These are phyloP conservation scores for Pythium sp. DNA, from an alignment of 352 stramenopile species.

Conservation along the genomic window DNA sequence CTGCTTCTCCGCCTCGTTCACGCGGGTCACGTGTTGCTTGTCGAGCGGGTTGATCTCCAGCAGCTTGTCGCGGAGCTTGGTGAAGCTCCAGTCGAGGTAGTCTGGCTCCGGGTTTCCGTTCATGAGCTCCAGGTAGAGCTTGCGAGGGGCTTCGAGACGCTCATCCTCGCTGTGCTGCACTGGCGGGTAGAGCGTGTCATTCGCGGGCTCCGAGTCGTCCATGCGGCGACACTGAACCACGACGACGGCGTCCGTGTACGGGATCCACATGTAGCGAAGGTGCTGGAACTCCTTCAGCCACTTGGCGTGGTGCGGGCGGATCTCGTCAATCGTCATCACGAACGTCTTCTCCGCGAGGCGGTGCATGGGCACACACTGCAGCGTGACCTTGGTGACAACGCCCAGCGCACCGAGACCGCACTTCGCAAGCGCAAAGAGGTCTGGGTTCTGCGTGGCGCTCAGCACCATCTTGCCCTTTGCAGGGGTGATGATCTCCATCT, in stretches of 20 bases:
- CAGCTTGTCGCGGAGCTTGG: conserved; percentile 81
- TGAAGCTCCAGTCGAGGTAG: conserved; percentile 80
- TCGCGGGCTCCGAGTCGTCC: conserved; percentile 39
- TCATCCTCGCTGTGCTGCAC: conserved; percentile 50
- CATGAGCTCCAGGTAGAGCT: conserved; percentile 77
- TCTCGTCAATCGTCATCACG: conserved; percentile 87
- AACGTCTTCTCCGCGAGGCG: conserved; percentile 93
- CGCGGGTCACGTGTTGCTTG: conserved; percentile 90
- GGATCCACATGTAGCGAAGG: conserved; percentile 99
- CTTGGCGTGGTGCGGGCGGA: conserved; percentile 71
- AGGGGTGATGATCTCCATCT: conserved; percentile 95
- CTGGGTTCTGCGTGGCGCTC: conserved; percentile 64
- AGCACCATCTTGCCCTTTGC: conserved; percentile 89
- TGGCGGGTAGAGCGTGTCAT: conserved; percentile 41
- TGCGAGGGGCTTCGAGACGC: conserved; percentile 69
- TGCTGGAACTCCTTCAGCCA: conserved; percentile 84
- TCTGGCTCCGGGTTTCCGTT: conserved; percentile 53
- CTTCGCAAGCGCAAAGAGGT: conserved; percentile 91
- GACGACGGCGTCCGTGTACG: conserved; percentile 94
- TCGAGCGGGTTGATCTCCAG: conserved; percentile 86
- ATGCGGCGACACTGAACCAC: conserved; percentile 89
- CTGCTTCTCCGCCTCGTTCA: conserved; percentile 94
- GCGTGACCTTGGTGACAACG: conserved; percentile 95
- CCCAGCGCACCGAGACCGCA: conserved; percentile 95
- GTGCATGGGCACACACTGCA: conserved; percentile 94